Conservation (phyloP, 2,329 filamentous ascomycete genomes). For the Aspergillus alliaceus region DNA sequence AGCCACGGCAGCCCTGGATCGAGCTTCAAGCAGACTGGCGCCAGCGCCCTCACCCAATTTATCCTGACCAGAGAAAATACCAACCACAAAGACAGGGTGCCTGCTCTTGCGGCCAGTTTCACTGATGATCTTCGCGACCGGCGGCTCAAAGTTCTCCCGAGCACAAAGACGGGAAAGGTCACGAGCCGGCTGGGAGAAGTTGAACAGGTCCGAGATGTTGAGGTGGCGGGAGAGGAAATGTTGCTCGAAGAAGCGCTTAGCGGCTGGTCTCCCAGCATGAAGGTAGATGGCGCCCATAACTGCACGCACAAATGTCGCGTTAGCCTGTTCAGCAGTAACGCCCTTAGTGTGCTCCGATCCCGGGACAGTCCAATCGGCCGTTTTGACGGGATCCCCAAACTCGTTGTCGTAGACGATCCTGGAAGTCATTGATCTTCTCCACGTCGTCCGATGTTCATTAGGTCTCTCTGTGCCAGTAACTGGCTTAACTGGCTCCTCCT, state of each 20-base stretch:
- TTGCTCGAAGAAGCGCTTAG: slow-evolving; percentile 77
- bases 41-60: slow-evolving; percentile 91
- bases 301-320: slow-evolving; percentile 76
- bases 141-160: slow-evolving; percentile 83
- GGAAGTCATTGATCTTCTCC: slow-evolving; percentile 70
- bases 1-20: slow-evolving; percentile 76
- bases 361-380: slow-evolving; percentile 9
- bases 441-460: slow-evolving; percentile 56
- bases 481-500: slow-evolving; percentile 40
- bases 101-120: slow-evolving; percentile 85
- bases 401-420: slow-evolving; percentile 79
- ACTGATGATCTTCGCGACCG: slow-evolving; percentile 80
- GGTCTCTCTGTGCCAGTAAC: slow-evolving; percentile 43
- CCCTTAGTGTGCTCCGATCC: slow-evolving; percentile 25
- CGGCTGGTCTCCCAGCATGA: slow-evolving; percentile 75
- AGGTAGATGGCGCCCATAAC: slow-evolving; percentile 82
- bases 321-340: slow-evolving; percentile 59
- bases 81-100: slow-evolving; percentile 89
- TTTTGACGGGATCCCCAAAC: slow-evolving; percentile 67
- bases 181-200: slow-evolving; percentile 78
- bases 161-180: slow-evolving; percentile 82
- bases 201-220: slow-evolving; percentile 74
- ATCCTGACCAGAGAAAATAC: slow-evolving; percentile 87
- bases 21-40: slow-evolving; percentile 72
- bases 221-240: slow-evolving; percentile 82